Percentiles rank a stretch among this genome's conserved stretches.
phyloP scores from a whole-genome alignment of 495 filamentous ascomycete genomes.

The Neurospora sp. region DNA sequence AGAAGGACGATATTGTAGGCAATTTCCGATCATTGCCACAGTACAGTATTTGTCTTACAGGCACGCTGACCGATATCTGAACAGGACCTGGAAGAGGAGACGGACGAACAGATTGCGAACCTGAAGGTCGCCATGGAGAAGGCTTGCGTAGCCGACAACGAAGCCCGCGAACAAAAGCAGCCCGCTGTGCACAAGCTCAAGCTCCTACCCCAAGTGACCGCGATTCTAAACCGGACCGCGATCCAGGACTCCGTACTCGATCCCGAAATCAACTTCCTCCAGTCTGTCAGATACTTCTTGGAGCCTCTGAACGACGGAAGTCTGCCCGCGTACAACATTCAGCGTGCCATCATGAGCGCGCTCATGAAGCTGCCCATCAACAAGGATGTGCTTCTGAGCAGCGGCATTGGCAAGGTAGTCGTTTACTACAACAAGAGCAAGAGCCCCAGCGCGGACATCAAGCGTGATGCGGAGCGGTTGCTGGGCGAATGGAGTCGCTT shows the following conservation, averaged over 20 bases:
- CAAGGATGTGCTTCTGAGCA: slow-evolving; percentile 80
- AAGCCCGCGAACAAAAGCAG: slow-evolving; percentile 61
- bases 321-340: slow-evolving; percentile 91
- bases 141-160: slow-evolving; percentile 78
- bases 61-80: slow-evolving; percentile 8
- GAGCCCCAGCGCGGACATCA: slow-evolving; percentile 74
- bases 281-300: slow-evolving; percentile 92
- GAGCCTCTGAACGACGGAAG: slow-evolving; percentile 89
- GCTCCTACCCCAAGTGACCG: slow-evolving; percentile 86
- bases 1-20: slow-evolving; percentile 80
- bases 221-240: slow-evolving; percentile 77
- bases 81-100: slow-evolving; percentile 78
- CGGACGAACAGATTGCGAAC: slow-evolving; percentile 79
- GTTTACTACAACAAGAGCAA: slow-evolving; percentile 95
- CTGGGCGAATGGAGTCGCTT: slow-evolving; percentile 92
- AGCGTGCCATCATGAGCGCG: slow-evolving; percentile 81
- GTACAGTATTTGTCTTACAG: neutral
- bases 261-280: slow-evolving; percentile 87
- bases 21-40: neutral
- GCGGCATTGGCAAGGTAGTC: slow-evolving; percentile 90
- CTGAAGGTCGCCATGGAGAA: slow-evolving; percentile 87
- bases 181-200: slow-evolving; percentile 88
- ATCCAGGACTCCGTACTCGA: slow-evolving; percentile 75
- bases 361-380: slow-evolving; percentile 73
- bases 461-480: slow-evolving; percentile 82